Percentiles rank a stretch among this genome's conserved stretches.
phyloP scores from a whole-genome alignment of 768 basidiomycete species.

The Auriscalpium microsporum region DNA sequence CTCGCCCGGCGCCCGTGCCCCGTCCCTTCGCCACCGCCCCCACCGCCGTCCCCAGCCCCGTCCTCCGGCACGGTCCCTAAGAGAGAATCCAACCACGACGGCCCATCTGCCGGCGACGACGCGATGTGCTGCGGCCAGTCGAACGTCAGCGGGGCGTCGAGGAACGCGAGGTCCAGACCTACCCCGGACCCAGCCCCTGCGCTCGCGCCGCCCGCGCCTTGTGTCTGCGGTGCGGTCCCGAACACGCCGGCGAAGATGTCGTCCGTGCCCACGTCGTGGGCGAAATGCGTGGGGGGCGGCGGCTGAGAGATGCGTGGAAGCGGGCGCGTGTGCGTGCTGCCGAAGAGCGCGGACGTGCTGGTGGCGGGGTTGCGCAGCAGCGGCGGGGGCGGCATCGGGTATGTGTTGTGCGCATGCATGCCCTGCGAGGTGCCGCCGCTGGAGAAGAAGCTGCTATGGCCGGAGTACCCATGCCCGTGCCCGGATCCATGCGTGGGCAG shows the following conservation, averaged over 20 bases:
- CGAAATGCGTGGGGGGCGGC: slow-evolving; percentile 8
- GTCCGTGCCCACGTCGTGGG: slow-evolving; percentile 3
- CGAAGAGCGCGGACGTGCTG: neutral
- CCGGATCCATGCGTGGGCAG: neutral
- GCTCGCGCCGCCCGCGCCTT: neutral
- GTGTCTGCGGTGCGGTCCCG: slow-evolving; percentile 7
- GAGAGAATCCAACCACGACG: slow-evolving; percentile 14
- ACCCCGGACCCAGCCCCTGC: slow-evolving; percentile 5
- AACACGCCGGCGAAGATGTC: slow-evolving; percentile 16
- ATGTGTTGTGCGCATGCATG: neutral
- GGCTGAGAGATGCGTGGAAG: slow-evolving; percentile 9
- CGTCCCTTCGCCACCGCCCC: too few species aligned
- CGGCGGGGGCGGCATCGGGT: neutral
- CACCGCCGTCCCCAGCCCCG: neutral
- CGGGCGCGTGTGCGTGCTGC: neutral
- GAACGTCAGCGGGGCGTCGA: slow-evolving; percentile 15
- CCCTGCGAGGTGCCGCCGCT: too few species aligned
- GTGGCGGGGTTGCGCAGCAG: neutral
- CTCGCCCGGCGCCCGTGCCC: too few species aligned
- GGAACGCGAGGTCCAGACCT: slow-evolving; percentile 13
- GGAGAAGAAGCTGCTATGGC: too few species aligned
- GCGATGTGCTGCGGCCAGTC: slow-evolving; percentile 16
- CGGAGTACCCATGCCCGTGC: neutral
- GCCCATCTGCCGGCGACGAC: slow-evolving; percentile 6
- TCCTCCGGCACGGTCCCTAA: slow-evolving; percentile 5